Evolutionary conservation across 2,329 filamentous ascomycete species (phyloP), one percentile per base, ranked within the genome.

Genomic region (Drechslerella stenobrocha): DNA sequence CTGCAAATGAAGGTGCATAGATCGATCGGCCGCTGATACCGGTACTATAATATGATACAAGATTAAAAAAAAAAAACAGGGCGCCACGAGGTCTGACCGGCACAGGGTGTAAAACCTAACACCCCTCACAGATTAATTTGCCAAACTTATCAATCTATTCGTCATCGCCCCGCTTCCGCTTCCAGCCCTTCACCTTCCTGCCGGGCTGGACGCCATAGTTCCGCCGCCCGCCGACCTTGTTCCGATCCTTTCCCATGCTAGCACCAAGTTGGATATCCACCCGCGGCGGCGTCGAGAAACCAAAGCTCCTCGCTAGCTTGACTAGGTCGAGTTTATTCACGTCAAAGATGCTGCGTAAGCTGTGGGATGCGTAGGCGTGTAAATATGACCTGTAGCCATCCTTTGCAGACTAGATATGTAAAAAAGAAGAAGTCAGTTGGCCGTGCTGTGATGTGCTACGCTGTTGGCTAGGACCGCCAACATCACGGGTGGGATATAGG

Each of bases 311-410:
- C 52, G 88, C 88, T 2, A 95, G 86, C 78, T 91, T 92, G 73
- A 87, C 84, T 15, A 95, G 80, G 75, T 95, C 89, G 9, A 93
- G 80, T 75, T 89, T 89, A 76, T 89, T 81, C 53, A 95, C 84
- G 76, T 92, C 88, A 75, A 92, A 95, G 34, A 95, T 86, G n/a
- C 85, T 87, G 24, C 89, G 84, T 64, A 93, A 80, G 72, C 83
- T 87, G 78, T 92, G 93, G 63, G 87, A 90, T 20, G 92, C 90
- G 75, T 98, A 98, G 0, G 93, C 92, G 76, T 97, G 90, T 22
- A 98, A 82, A 76, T 98, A 98, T 18, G 88, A 89, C 66, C 89
- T 84, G 79, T 93, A 95, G 2, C 89, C 63, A 15, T 69, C 63
- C 30, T 69, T 69, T 5, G 63, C 63, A 42, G 63, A 69, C 63